Base-by-base conservation (phyloP, 148 eudicot genomes). In the Diospyros lotus region DNA sequence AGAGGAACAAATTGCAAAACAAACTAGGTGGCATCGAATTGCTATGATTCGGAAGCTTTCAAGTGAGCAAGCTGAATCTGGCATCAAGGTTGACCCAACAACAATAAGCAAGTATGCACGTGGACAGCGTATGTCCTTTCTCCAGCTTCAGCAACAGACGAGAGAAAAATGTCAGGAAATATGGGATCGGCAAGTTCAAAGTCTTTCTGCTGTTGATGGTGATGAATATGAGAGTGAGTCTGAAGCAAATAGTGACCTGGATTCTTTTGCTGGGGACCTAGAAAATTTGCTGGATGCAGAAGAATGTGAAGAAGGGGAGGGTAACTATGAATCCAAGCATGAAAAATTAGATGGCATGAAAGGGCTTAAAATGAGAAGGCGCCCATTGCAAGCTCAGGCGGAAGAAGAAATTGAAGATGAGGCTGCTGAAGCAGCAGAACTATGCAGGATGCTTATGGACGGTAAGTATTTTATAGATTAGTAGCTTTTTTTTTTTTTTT, bases 111-210 rank as follows among this genome's bases (percentile, higher is more conserved):
- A 95, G 82, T 95, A 85, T 81, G 99, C 99, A 59, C 92, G 99
- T 72, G 99, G 99, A 28, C 99, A 95, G 73, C 89, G 99, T 8
- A 95, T 95, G 99, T 95, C 99, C 13, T 95, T 95, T 83, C 84
- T 92, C 79, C 99, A 95, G 85, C 94, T 95, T 80, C 97, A 95
- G 83, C 99, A 95, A 80, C 97, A 93, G 80, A 88, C 91, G 5
- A 85, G 99, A 76, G 99, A 95, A 80, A 95, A 95, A 77, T 95
- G 99, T 71, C 97, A 92, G 80, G 99, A 95, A 82, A 92, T 95
- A 73, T 95, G 99, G 99, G 99, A 95, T 68, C 85, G 97, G 54
- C 99, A 92, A 79, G 82, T 88, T 76, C 92, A 88, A 79, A 86
- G 90, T 75, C 96, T 95, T 76, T 86, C 89, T 66, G 85, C 94